These are phyloP conservation scores for Leptographium galeiforme DNA, from an alignment of 2,329 filamentous ascomycete species.

Conservation along the genomic window DNA sequence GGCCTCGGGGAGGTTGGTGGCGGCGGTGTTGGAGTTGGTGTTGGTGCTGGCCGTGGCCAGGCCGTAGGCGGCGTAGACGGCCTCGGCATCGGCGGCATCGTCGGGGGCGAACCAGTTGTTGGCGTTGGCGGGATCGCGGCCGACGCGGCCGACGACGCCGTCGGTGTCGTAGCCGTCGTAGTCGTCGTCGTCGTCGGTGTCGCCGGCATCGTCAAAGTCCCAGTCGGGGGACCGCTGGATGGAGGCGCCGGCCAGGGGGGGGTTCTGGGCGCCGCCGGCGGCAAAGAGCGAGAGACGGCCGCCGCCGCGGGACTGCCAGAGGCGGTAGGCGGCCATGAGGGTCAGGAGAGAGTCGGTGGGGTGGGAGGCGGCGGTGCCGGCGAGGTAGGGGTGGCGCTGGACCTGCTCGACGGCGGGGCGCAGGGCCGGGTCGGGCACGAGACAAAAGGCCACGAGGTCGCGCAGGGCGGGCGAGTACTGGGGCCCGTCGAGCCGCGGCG, in stretches of 20 bases:
- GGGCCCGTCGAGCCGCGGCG: slow-evolving; percentile 57
- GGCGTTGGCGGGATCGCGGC: too few species aligned
- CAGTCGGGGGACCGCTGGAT: slow-evolving; percentile 43
- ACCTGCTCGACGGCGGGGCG: slow-evolving; percentile 58
- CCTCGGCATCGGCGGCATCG: slow-evolving; percentile 33
- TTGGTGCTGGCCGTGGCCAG: too few species aligned
- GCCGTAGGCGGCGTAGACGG: slow-evolving; percentile 44
- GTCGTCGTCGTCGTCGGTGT: slow-evolving; percentile 19
- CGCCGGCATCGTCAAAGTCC: slow-evolving; percentile 37
- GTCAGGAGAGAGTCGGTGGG: slow-evolving; percentile 50
- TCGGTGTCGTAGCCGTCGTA: too few species aligned
- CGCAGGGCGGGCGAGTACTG: slow-evolving; percentile 56
- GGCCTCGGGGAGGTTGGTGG: too few species aligned
- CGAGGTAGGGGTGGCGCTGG: slow-evolving; percentile 55
- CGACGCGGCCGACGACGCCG: slow-evolving; percentile 16
- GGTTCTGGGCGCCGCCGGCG: slow-evolving; percentile 41
- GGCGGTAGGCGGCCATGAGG: slow-evolving; percentile 56
- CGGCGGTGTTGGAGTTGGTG: too few species aligned
- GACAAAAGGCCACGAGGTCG: slow-evolving; percentile 58
- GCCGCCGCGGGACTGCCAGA: slow-evolving; percentile 66
- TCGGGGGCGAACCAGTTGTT: background rate
- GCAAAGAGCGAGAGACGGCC: slow-evolving; percentile 52
- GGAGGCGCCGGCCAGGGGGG: slow-evolving; percentile 30
- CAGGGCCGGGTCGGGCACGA: slow-evolving; percentile 53
- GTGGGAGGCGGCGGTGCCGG: slow-evolving; percentile 45